Percentiles rank a stretch among this genome's conserved stretches.
Conservation (phyloP, 345 rosid species). For the Cardamine chenopodiifolia region DNA sequence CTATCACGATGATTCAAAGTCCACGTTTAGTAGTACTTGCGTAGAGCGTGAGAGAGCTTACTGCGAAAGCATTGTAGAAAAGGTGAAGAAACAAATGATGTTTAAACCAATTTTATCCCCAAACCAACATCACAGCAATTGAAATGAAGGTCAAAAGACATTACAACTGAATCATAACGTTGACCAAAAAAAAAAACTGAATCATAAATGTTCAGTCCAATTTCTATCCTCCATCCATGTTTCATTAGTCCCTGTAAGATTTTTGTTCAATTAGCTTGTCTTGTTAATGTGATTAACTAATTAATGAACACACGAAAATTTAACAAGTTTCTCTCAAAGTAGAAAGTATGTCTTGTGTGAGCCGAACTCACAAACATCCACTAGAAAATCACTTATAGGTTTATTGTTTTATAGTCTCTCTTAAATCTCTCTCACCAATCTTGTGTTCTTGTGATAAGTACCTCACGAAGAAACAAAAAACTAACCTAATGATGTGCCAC, state of each 20-base stretch:
- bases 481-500: too few relatives aligned
- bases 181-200: background rate
- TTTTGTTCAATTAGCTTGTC: too few relatives aligned
- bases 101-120: constrained; percentile 1
- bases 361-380: too few relatives aligned
- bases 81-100: background rate
- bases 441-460: too few relatives aligned
- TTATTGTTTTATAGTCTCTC: too few relatives aligned
- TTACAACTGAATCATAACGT: background rate
- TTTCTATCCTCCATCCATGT: background rate
- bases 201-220: background rate
- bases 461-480: too few relatives aligned
- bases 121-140: constrained; percentile 7
- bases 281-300: too few relatives aligned
- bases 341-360: too few relatives aligned
- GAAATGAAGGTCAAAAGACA: background rate
- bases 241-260: background rate
- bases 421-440: too few relatives aligned
- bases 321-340: too few relatives aligned
- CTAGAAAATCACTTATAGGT: too few relatives aligned
- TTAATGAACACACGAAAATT: too few relatives aligned
- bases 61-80: background rate
- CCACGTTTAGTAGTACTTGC: background rate
- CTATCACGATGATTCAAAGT: background rate
- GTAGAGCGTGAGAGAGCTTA: background rate